Percentiles rank a stretch among this genome's conserved stretches.
Evolutionary conservation across 441 rosid species (phyloP).

Genomic region (Euphorbia celastroides): DNA sequence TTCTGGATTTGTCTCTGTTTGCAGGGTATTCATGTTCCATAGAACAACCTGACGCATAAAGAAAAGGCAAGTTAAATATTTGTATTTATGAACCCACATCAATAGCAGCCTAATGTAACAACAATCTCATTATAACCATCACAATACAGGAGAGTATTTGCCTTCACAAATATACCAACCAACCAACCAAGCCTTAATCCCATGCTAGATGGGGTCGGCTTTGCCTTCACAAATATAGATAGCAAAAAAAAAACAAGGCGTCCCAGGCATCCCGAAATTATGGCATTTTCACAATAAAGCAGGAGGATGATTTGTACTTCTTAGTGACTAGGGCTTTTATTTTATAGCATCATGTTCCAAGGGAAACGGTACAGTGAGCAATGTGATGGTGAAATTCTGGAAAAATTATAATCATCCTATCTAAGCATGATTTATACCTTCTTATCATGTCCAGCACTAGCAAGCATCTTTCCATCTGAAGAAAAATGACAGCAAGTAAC

Average conservation of each 20-base stretch:
- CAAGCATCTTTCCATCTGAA: constrained; percentile 67
- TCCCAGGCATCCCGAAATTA: not conserved
- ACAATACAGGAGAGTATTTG: not conserved
- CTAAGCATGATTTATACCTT: constrained; percentile 34
- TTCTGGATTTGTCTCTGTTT: constrained; percentile 48
- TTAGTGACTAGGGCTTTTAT: not conserved
- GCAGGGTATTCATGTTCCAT: constrained; percentile 70
- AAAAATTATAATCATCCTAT: not conserved
- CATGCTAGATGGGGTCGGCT: too few species aligned
- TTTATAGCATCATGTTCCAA: not conserved
- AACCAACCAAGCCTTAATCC: too few species aligned
- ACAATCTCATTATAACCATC: not conserved
- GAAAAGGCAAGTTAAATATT: constrained; percentile 7
- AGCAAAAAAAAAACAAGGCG: not conserved
- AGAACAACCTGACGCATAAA: constrained; percentile 42
- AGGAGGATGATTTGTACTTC: constrained; percentile 4
- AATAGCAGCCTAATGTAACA: not conserved
- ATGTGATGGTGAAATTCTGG: not conserved
- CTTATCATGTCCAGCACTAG: constrained; percentile 67
- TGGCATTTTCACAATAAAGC: not conserved
- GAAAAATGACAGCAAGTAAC: constrained; percentile 80
- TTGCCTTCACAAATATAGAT: too few species aligned
- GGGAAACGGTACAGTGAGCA: not conserved
- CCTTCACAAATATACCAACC: not conserved
- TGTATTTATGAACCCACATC: not conserved